Evolutionary conservation across 306 rosid species (phyloP), one percentile per base, ranked within the genome.

Genomic region (Carpinus fangiana): DNA sequence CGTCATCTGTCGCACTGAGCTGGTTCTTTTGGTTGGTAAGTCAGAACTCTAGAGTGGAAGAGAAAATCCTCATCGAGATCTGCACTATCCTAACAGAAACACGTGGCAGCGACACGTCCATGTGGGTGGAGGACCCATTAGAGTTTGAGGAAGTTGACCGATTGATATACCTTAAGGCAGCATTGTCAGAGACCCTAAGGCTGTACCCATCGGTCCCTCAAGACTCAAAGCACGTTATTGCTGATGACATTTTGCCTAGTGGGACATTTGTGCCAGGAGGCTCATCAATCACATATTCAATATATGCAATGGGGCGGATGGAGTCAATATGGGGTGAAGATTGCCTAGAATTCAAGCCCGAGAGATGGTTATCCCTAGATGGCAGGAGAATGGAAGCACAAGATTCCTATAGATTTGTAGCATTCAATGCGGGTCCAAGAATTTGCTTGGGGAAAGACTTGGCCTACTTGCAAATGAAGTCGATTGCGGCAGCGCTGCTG

Each of bases 381-480:
- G 92, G 95, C 0, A 86, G 74, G 46, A 86, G 68, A 60, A 70
- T 90, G 1, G 90, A 90, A 79, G 12, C 73, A 2, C 91, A 87
- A 4, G 91, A 91, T 21, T 78, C 97, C 3, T 94, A 88, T 59
- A 89, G 78, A 73, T 94, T 94, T 7, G 91, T 90, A 0, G 86
- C 98, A 0, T 94, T 94, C 45, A 94, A 94, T 11, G 98, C 93
- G 0, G 98, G 98, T 3, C 98, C 98, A 0, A 87, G 98, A 51
- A 89, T 91, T 43, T 94, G 98, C 57, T 67, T 94, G 23, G 98
- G 98, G 1, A 94, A 94, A 38, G 98, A 94, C 67, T 78, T 94
- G 51, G 98, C 98, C 1, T 94, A 94, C 61, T 67, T 94, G 70
- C 98, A 94, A 74, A 94, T 94, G 97, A 94, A 92, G 85, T 92